Base-by-base conservation (phyloP, 2,329 filamentous ascomycete species). In the Aquanectria penicillioides region DNA sequence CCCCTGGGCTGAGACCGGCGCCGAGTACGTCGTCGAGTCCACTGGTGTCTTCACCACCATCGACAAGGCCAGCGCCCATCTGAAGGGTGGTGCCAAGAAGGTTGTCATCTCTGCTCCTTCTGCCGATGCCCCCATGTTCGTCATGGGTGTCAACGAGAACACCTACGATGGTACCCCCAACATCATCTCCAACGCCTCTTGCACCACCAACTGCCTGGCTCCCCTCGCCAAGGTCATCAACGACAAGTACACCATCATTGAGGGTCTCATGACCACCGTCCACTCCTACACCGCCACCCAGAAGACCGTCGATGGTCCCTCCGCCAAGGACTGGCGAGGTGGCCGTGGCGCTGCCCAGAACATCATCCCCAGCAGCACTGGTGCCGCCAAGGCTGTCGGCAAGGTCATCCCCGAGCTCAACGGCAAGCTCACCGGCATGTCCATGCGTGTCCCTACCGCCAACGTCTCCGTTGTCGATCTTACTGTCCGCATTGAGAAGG, bases 201-300 rank as follows among this genome's bases (percentile, higher is more conserved):
- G 95, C 93, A 99, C 95, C 81, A 98, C 95, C 87, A 99, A 99
- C 92, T 98, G 95, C 90, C 85, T 99, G 82, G 95, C 95, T 81
- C 95, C 95, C 79, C 91, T 99, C 69, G 95, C 95, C 86, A 99
- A 98, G 92, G 93, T 98, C 77, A 89, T 99, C 85, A 86, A 99
- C 89, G 94, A 98, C 88, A 96, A 97, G 83, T 99, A 90, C 86
- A 90, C 86, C 81, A 95, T 99, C 79, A 82, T 97, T 76, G 95
- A 99, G 89, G 95, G 94, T 88, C 90, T 98, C 75, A 99, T 99
- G 95, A 98, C 95, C 83, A 99, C 95, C 72, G 89, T 98, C 81
- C 95, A 99, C 91, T 97, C 95, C 75, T 98, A 98, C 91, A 98
- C 95, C 74, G 95, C 95, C 75, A 98, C 95, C 80, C 95, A 98